A percentile compares a stretch with the other conserved stretches of the same genome.
Evolutionary conservation across 768 basidiomycete genomes (phyloP).

Genomic region (Postia placenta): DNA sequence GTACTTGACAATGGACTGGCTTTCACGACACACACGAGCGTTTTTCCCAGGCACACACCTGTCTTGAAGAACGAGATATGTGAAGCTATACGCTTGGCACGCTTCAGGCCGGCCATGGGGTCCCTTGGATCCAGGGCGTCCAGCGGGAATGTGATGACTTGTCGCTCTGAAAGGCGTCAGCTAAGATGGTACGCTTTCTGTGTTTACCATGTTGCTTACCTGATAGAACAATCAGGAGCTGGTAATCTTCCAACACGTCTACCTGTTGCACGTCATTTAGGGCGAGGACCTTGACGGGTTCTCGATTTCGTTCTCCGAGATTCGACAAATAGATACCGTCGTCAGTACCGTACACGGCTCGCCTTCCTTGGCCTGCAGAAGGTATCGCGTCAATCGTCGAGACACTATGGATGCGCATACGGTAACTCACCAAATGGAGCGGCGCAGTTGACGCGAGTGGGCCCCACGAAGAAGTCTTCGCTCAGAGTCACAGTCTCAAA

Average conservation of each 20-base stretch:
- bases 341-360: slow-evolving; percentile 94
- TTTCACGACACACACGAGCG: slow-evolving; percentile 95
- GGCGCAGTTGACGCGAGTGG: slow-evolving; percentile 90
- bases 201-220: slow-evolving; percentile 38
- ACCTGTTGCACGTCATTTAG: slow-evolving; percentile 90
- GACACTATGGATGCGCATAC: not conserved
- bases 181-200: not conserved
- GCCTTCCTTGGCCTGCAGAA: slow-evolving; percentile 66
- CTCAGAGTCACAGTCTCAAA: slow-evolving; percentile 84
- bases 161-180: slow-evolving; percentile 69
- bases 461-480: slow-evolving; percentile 82
- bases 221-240: slow-evolving; percentile 96
- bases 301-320: slow-evolving; percentile 64
- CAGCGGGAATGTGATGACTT: slow-evolving; percentile 93
- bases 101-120: slow-evolving; percentile 84
- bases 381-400: not conserved
- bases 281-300: slow-evolving; percentile 86
- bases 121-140: slow-evolving; percentile 89
- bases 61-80: slow-evolving; percentile 99
- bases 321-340: slow-evolving; percentile 96
- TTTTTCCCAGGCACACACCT: slow-evolving; percentile 84
- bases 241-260: slow-evolving; percentile 94
- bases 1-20: slow-evolving; percentile 92
- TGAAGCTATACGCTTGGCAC: slow-evolving; percentile 91
- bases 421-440: slow-evolving; percentile 82